Percentiles rank a stretch among this genome's conserved stretches.
These are phyloP conservation scores for Chenopodium suecicum DNA, from an alignment of 148 eudicot species.

Conservation along the genomic window DNA sequence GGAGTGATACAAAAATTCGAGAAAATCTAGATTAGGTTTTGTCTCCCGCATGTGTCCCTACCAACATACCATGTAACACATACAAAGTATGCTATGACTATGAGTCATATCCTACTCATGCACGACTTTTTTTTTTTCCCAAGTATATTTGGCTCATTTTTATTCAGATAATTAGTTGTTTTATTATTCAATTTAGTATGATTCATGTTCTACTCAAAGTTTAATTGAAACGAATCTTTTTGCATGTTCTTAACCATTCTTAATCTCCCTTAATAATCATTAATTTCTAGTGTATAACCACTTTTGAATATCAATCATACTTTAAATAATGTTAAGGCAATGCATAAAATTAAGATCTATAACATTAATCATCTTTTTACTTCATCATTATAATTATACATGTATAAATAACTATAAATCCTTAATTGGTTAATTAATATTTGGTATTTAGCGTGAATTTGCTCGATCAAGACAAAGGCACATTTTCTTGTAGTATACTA, in stretches of 20 bases:
- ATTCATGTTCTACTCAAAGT: background rate
- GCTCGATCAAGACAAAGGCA: no score
- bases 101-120: constrained; percentile 16
- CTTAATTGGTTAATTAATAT: no score
- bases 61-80: background rate
- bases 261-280: background rate
- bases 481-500: no score
- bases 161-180: background rate
- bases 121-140: background rate
- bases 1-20: background rate
- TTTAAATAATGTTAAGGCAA: background rate
- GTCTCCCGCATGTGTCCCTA: constrained; percentile 17
- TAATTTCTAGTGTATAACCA: constrained; percentile 4
- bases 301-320: constrained; percentile 12
- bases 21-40: background rate
- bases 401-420: no score
- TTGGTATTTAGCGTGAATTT: no score
- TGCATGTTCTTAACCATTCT: constrained; percentile 10
- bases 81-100: constrained; percentile 1
- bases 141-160: background rate
- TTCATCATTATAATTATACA: no score
- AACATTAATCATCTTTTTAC: background rate
- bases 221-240: constrained; percentile 10
- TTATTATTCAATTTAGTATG: background rate
- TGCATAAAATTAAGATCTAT: constrained; percentile 6